Evolutionary conservation across 2,329 filamentous ascomycete species (phyloP), one percentile per base, ranked within the genome.

Genomic region (Periconia sp.): DNA sequence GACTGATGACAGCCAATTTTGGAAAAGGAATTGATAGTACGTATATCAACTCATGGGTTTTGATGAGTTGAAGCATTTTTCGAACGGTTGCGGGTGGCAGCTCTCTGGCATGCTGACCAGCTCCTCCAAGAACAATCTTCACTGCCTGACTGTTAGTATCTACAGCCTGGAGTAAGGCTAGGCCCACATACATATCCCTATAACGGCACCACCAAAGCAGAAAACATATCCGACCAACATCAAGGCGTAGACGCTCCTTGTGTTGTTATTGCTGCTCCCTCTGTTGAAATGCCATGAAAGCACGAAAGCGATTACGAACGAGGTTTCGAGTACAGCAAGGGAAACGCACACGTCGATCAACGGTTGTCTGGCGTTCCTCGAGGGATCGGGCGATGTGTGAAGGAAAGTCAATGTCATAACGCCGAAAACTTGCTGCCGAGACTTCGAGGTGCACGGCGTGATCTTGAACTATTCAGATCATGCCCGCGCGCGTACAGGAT

Each of bases 281-380:
- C 35, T 55, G 48, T 62, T 64, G 49, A 53, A 57, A 42, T 61
- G 53, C 60, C 59, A 59, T 7, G 61, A 64, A 11, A 62, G 53
- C 27, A 62, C 37, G 47, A 62, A 64, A 2, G 55, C 51, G 30
- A 57, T 54, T 23, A 64, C 50, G 45, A 64, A 61, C 30, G 60
- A 49, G 1, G 61, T 62, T 40, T 62, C 59, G 3, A 62, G 42
- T n/a, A 61, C 53, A 9, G 59, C 59, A 49, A 64, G 59, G 11
- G 46, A 50, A 20, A 64, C 62, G 58, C 58, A 62, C 20, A 62
- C 53, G 41, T 62, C 58, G 19, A 62, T 27, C 35, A 62, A 41
- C n/a, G 58, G 53, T 33, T 56, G 55, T 31, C 58, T 54, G 30
- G 31, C 18, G 18, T 40, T 41, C n/a, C 18, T 20, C 45, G 18